phyloP scores from a whole-genome alignment of 179 eudicot species.

The Beta lomatogona region DNA sequence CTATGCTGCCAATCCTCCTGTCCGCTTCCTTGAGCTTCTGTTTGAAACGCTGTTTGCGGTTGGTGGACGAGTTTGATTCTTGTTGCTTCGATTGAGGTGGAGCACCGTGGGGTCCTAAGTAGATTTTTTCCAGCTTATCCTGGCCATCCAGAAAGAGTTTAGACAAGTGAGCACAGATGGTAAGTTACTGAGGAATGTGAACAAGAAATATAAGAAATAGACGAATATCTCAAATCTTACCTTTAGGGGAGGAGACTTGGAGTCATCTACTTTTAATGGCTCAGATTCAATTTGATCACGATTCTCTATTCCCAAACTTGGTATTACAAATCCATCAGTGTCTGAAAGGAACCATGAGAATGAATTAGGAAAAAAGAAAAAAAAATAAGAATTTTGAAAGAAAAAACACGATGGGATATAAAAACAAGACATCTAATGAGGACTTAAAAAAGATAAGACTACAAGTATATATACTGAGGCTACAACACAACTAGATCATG shows the following conservation, averaged over 20 bases:
- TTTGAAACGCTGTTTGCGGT: slow-evolving; percentile 76
- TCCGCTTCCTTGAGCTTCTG: slow-evolving; percentile 95
- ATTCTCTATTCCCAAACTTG: slow-evolving; percentile 81
- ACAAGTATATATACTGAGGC: no score
- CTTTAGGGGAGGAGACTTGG: slow-evolving; percentile 47
- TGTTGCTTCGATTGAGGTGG: slow-evolving; percentile 82
- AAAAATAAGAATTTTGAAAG: no score
- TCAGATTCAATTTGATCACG: slow-evolving; percentile 36
- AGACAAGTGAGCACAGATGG: neutral
- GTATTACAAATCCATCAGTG: slow-evolving; percentile 92
- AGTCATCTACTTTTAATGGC: slow-evolving; percentile 43
- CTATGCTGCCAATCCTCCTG: slow-evolving; percentile 47
- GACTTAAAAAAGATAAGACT: neutral
- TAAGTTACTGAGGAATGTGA: neutral
- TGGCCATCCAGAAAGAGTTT: slow-evolving; percentile 27
- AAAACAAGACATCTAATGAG: slow-evolving; percentile 3
- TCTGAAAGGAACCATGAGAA: slow-evolving; percentile 38
- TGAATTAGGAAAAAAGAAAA: neutral
- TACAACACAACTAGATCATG: neutral
- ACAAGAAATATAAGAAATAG: neutral
- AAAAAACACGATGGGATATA: neutral
- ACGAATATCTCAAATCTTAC: slow-evolving; percentile 29
- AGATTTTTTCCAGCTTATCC: slow-evolving; percentile 76
- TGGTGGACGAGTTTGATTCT: slow-evolving; percentile 55
- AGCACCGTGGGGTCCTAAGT: slow-evolving; percentile 96